These are phyloP conservation scores for Pilobolus umbonatus DNA, from an alignment of 192 early-diverging fungal genomes.

Conservation along the genomic window DNA sequence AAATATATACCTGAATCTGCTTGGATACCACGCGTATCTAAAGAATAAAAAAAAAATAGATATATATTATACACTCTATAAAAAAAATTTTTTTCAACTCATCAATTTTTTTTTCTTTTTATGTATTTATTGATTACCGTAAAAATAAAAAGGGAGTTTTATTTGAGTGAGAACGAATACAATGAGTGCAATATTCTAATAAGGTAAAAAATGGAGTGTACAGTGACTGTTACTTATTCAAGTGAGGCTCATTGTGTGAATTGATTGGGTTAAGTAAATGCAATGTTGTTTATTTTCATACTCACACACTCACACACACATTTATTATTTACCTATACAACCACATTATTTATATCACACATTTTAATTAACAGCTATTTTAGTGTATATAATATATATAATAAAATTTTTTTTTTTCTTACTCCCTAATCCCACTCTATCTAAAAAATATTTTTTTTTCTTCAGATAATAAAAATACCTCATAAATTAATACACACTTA, in stretches of 20 bases:
- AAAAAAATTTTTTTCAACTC: no score
- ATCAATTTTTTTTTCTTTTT: background rate
- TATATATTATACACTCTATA: no score
- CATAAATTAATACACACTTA: background rate
- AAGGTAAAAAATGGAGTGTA: background rate
- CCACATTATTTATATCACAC: background rate
- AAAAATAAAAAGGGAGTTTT: background rate
- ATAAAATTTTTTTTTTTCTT: no score
- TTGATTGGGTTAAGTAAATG: background rate
- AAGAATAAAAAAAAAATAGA: slow-evolving; percentile 3
- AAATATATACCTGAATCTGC: slow-evolving; percentile 9
- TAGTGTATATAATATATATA: background rate
- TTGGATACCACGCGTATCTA: slow-evolving; percentile 7
- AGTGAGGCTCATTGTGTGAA: background rate
- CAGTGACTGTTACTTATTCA: background rate
- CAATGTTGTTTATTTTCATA: no score
- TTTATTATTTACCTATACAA: background rate
- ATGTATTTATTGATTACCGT: background rate
- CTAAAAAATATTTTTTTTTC: no score
- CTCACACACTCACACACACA: slow-evolving; percentile 2
- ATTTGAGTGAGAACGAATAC: background rate
- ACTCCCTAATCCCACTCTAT: no score
- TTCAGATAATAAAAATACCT: background rate
- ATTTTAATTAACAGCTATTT: background rate
- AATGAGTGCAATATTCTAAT: background rate